These are phyloP conservation scores for Arabidopsis suecica DNA, from an alignment of 345 rosid genomes.

Conservation along the genomic window DNA sequence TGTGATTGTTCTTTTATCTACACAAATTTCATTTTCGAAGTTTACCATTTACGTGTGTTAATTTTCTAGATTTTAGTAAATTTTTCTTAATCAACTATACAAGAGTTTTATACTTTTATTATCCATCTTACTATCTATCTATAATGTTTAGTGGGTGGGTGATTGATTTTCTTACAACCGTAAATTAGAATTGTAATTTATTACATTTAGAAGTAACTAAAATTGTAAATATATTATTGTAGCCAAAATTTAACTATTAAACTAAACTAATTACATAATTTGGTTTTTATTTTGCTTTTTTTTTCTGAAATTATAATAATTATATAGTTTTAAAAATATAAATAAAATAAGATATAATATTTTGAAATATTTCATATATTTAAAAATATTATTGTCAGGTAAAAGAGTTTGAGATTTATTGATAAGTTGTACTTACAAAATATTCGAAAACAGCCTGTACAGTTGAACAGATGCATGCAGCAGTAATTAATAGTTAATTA, in stretches of 20 bases:
- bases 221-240: background rate
- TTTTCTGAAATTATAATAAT: too few relatives aligned
- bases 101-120: background rate
- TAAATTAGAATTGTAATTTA: too few relatives aligned
- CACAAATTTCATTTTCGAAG: background rate
- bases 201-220: background rate
- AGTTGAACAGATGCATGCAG: slow-evolving; percentile 7
- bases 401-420: too few relatives aligned
- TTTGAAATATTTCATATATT: too few relatives aligned
- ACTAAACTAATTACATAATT: too few relatives aligned
- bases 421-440: background rate
- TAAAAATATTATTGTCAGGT: too few relatives aligned
- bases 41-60: background rate
- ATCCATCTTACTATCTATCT: background rate
- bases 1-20: background rate
- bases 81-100: background rate
- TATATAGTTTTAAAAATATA: too few relatives aligned
- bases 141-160: background rate
- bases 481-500: background rate
- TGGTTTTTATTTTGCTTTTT: too few relatives aligned
- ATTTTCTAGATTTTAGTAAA: background rate
- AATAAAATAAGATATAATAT: too few relatives aligned
- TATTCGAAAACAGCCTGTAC: background rate
- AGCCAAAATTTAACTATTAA: background rate
- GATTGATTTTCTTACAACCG: too few relatives aligned